Conservation (phyloP, 345 rosid genomes). For the Populus deltoides region DNA sequence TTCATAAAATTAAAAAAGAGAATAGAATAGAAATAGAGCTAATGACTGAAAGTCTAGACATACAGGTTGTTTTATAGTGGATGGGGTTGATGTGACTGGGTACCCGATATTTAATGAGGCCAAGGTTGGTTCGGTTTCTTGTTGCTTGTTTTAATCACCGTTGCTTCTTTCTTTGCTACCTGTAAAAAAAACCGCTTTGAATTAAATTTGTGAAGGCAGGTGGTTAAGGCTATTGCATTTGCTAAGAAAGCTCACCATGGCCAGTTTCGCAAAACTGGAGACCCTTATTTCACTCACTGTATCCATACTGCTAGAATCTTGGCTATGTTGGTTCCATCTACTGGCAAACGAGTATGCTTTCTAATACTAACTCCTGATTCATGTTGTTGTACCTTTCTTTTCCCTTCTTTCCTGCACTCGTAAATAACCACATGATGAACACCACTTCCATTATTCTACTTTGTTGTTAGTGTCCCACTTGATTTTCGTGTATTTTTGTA, state of each 20-base stretch:
- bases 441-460: background rate
- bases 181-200: background rate
- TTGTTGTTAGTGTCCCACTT: background rate
- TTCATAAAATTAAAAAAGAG: no score
- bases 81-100: conserved; percentile 67
- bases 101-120: conserved; percentile 54
- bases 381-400: background rate
- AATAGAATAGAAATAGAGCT: no score
- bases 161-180: conserved; percentile 4
- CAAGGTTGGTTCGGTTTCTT: conserved; percentile 45
- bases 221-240: conserved; percentile 67
- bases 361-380: background rate
- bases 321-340: conserved; percentile 64
- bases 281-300: conserved; percentile 63
- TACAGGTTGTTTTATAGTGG: conserved; percentile 50
- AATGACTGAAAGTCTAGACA: no score
- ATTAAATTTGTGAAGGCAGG: conserved; percentile 60
- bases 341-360: conserved; percentile 46
- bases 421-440: background rate
- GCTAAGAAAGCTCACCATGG: conserved; percentile 64
- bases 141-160: background rate
- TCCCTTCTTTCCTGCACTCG: background rate
- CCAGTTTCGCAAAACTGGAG: conserved; percentile 66
- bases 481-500: background rate
- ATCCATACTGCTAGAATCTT: conserved; percentile 65